phyloP scores from a whole-genome alignment of 2,329 filamentous ascomycete species.

The Podosphaera leucotricha region DNA sequence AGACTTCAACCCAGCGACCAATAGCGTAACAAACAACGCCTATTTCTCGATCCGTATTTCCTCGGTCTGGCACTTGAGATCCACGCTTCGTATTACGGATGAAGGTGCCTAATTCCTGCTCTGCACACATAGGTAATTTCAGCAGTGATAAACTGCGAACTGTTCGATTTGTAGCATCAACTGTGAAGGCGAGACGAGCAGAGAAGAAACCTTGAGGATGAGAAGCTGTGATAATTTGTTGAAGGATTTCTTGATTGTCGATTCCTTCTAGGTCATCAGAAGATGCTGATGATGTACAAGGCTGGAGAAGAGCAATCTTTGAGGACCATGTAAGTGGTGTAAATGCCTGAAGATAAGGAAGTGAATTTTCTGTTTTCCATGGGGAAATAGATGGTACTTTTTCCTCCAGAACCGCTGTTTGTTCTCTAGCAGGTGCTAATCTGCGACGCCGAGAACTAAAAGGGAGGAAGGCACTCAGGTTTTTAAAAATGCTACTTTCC shows the following conservation, averaged over 20 bases:
- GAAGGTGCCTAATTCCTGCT: conserved; percentile 31
- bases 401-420: conserved; percentile 16
- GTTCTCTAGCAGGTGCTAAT: conserved; percentile 7
- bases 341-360: conserved; percentile 49
- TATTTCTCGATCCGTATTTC: conserved; percentile 30
- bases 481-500: conserved; percentile 12
- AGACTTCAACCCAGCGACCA: conserved; percentile 40
- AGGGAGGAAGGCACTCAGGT: conserved; percentile 13
- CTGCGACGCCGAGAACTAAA: conserved; percentile 9
- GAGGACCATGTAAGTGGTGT: conserved; percentile 41
- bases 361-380: conserved; percentile 37
- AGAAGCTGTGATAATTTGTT: conserved; percentile 29
- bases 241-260: conserved; percentile 17
- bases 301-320: conserved; percentile 23
- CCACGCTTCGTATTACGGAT: conserved; percentile 7
- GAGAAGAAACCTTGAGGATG: conserved; percentile 30
- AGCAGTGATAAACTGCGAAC: conserved; percentile 30
- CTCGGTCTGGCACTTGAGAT: conserved; percentile 16
- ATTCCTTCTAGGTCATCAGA: conserved; percentile 5
- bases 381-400: conserved; percentile 36
- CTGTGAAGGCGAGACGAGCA: conserved; percentile 31
- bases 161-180: conserved; percentile 27
- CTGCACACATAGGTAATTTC: conserved; percentile 32
- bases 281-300: conserved; percentile 3
- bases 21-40: conserved; percentile 41